phyloP scores from a whole-genome alignment of 495 filamentous ascomycete genomes.

The Neurospora sp. region DNA sequence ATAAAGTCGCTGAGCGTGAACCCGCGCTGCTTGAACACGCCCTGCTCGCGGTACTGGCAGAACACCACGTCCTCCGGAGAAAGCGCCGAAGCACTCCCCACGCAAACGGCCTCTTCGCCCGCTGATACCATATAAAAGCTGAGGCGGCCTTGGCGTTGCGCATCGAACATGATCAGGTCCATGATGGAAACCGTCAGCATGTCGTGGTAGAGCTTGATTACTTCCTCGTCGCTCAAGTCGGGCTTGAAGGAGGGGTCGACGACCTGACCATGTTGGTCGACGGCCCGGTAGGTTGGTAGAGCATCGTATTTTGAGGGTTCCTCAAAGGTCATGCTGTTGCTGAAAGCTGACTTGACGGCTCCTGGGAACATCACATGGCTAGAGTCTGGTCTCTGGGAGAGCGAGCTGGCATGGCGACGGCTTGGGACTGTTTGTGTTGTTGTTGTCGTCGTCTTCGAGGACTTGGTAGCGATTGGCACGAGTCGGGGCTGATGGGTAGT shows the following conservation, averaged over 20 bases:
- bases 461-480: neutral
- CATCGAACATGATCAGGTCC: constrained; percentile 92
- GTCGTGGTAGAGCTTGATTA: constrained; percentile 50
- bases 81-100: constrained; percentile 76
- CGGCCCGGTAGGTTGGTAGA: constrained; percentile 76
- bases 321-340: constrained; percentile 62
- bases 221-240: constrained; percentile 58
- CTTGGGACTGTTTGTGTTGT: neutral
- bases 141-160: constrained; percentile 66
- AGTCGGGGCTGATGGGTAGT: neutral
- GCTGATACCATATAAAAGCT: constrained; percentile 98
- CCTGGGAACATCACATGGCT: constrained; percentile 80
- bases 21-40: constrained; percentile 80
- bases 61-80: constrained; percentile 81
- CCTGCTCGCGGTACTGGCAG: constrained; percentile 89
- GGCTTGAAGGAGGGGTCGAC: constrained; percentile 57
- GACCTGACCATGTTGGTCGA: constrained; percentile 72
- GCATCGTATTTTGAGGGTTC: constrained; percentile 55
- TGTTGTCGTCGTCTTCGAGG: neutral
- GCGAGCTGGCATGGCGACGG: constrained; percentile 22
- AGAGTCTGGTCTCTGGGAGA: constrained; percentile 59
- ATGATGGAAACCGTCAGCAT: constrained; percentile 76
- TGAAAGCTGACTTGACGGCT: constrained; percentile 91
- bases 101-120: constrained; percentile 88
- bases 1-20: constrained; percentile 84